These are phyloP conservation scores for Heliosperma pusillum DNA, from an alignment of 148 eudicot genomes.

Conservation along the genomic window DNA sequence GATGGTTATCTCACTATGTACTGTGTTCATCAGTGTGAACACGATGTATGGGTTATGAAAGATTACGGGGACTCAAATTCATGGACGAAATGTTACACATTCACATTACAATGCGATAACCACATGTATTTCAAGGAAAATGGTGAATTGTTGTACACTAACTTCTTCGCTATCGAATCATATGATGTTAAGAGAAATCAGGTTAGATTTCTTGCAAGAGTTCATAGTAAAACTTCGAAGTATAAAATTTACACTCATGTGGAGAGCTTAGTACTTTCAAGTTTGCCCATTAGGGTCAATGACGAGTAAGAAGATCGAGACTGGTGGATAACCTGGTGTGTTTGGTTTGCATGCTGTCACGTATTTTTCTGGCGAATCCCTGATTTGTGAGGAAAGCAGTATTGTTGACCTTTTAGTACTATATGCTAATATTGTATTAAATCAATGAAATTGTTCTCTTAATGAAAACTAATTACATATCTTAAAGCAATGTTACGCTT, in stretches of 20 bases:
- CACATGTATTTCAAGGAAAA: constrained; percentile 16
- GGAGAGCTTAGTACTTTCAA: constrained; percentile 17
- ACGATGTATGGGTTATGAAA: constrained; percentile 28
- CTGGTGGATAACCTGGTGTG: too few relatives aligned
- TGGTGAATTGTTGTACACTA: constrained; percentile 20
- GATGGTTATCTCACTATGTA: constrained; percentile 19
- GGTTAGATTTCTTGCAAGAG: constrained; percentile 17
- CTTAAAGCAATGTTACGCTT: constrained; percentile 14
- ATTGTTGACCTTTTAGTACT: too few relatives aligned
- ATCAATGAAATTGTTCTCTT: constrained; percentile 11
- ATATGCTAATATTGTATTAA: background rate
- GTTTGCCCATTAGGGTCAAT: too few relatives aligned
- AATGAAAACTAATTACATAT: constrained; percentile 22
- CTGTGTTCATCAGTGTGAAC: background rate
- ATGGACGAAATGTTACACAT: constrained; percentile 21
- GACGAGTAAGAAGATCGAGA: too few relatives aligned
- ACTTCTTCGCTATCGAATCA: constrained; percentile 11
- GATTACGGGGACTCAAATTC: constrained; percentile 22
- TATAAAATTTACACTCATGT: constrained; percentile 16
- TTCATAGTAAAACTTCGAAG: constrained; percentile 5
- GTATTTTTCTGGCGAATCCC: too few relatives aligned
- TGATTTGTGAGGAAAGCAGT: too few relatives aligned
- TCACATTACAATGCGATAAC: background rate
- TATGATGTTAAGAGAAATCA: constrained; percentile 17
- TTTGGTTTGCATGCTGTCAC: too few relatives aligned